phyloP scores from a whole-genome alignment of 805 yeast genomes.

The Candida oleophila region DNA sequence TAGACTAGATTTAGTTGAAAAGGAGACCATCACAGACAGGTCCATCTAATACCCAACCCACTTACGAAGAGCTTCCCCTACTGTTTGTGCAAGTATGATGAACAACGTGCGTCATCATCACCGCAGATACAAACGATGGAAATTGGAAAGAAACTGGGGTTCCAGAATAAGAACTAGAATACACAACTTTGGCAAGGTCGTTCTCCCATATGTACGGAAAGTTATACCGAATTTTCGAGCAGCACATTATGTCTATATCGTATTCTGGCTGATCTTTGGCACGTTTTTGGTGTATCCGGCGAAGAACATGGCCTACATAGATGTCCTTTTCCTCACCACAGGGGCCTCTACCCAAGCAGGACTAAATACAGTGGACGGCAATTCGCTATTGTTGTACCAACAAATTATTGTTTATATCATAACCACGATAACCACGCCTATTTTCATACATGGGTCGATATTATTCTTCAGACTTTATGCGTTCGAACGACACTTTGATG shows the following conservation, averaged over 20 bases:
- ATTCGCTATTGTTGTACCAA: slow-evolving; percentile 67
- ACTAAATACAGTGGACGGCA: slow-evolving; percentile 72
- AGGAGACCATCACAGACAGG: too few relatives aligned
- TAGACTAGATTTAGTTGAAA: too few relatives aligned
- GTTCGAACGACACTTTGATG: slow-evolving; percentile 85
- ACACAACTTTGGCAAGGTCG: slow-evolving; percentile 29
- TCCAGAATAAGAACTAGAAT: slow-evolving; percentile 29
- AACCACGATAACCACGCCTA: slow-evolving; percentile 76
- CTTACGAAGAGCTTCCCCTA: not conserved
- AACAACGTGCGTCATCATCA: not conserved
- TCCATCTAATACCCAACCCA: not conserved
- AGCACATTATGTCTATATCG: slow-evolving; percentile 74
- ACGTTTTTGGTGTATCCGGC: slow-evolving; percentile 79
- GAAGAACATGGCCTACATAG: slow-evolving; percentile 67
- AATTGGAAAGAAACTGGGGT: slow-evolving; percentile 1
- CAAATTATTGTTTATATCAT: slow-evolving; percentile 69
- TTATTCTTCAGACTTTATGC: slow-evolving; percentile 80
- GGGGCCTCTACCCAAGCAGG: slow-evolving; percentile 93
- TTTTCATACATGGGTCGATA: slow-evolving; percentile 78
- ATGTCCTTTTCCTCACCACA: slow-evolving; percentile 70
- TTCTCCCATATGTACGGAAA: slow-evolving; percentile 42
- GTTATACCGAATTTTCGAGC: slow-evolving; percentile 55
- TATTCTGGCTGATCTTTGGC: slow-evolving; percentile 56
- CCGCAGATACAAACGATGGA: slow-evolving; percentile 3
- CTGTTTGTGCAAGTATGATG: not conserved